Conservation (phyloP, 768 basidiomycete species). For the Trametes gibbosa region DNA sequence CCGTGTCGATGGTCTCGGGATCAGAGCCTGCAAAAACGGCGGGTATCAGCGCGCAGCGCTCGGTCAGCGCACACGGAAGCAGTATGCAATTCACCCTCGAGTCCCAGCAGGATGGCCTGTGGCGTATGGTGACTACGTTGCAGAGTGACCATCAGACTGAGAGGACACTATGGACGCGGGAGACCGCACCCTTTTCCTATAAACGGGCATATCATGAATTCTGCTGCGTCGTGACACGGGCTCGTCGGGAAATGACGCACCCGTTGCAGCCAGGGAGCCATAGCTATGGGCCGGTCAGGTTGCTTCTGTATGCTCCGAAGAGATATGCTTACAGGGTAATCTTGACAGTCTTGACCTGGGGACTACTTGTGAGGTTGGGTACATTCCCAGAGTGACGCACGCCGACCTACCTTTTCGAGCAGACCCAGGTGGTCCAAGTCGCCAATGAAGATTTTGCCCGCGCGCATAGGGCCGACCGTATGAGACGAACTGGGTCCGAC, state of each 20-base stretch:
- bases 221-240: background rate
- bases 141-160: background rate
- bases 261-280: conserved; percentile 92
- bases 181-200: conserved; percentile 70
- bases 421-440: conserved; percentile 68
- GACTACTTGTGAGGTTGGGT: background rate
- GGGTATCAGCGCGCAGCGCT: background rate
- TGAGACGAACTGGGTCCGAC: conserved; percentile 63
- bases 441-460: conserved; percentile 82
- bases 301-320: background rate
- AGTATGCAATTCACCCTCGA: conserved; percentile 48
- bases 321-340: conserved; percentile 64
- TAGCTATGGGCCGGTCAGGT: conserved; percentile 37
- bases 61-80: background rate
- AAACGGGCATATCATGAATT: background rate
- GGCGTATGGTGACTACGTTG: conserved; percentile 75
- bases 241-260: conserved; percentile 33
- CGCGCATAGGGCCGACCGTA: conserved; percentile 86
- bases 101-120: conserved; percentile 79
- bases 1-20: conserved; percentile 90
- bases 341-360: conserved; percentile 75
- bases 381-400: background rate
- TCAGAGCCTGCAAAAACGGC: conserved; percentile 57
- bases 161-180: conserved; percentile 10
- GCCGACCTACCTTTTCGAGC: conserved; percentile 55